Evolutionary conservation across 257 asterid species (phyloP), one percentile per base, ranked within the genome.

Genomic region (Solanum paucissectum): DNA sequence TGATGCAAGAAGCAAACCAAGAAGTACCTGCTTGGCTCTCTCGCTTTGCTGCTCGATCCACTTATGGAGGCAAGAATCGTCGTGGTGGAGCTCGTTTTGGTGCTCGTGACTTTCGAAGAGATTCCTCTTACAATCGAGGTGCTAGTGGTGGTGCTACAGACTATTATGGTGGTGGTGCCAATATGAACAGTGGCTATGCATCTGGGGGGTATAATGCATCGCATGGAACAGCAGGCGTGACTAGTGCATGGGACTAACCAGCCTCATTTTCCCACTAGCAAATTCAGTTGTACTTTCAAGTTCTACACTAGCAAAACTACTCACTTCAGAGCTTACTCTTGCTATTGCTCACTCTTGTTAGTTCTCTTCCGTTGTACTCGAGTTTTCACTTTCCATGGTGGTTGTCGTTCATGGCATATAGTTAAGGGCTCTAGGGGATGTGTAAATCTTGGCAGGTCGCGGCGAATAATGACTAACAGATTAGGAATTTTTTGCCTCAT

Each of bases 1-100:
- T 96, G 90, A 96, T 96, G 99, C 97, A 94, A 89, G 99, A 96
- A 90, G 87, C 99, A n/a, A 96, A 95, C 86, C 99, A 96, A 89
- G 98, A 95, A 88, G 99, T 95, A 18, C 99, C 99, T 5, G 99
- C 96, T 71, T 96, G 99, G 99, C 94, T 96, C 38, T 52, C 93
- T 58, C 96, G 98, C 81, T 94, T 90, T 87, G 96, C 99, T 29
- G 93, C 93, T 58, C 91, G 97, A n/a, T 91, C 96, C 58, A 75
- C 90, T 62, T 92, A 88, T 21, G 92, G 94, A 60, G 90, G 90
- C 13, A 90, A 90, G 90, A 91, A 87, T 88, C 95, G 98, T 33
- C 94, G 98, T 34, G 96, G 98, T 42, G 95, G 98, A 46, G 96
- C 91, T 38, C 94, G 93, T 55, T 95, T 95, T 64, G 99, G 99